Base-by-base conservation (phyloP, 2,329 filamentous ascomycete species). In the Talaromyces piceae region DNA sequence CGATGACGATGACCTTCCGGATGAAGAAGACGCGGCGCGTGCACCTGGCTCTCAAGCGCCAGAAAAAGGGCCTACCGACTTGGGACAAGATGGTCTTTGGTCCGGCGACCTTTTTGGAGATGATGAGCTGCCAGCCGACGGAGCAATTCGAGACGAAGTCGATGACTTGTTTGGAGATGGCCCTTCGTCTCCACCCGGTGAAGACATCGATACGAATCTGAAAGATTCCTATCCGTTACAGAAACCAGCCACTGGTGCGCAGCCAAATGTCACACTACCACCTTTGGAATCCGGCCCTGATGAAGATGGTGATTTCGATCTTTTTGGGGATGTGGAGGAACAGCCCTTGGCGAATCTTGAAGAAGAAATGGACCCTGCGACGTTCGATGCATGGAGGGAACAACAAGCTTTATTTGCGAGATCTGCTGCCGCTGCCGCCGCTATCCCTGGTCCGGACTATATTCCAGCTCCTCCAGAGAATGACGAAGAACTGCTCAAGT, bases 1-100 rank as follows among this genome's bases (percentile, higher is more conserved):
- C 56, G 86, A 86, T 58, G 91, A 97, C 65, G 90, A 94, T 64
- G 91, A 96, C 56, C 77, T 95, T 6, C 86, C 89, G 9, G 88
- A 93, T 5, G 88, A 93, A 33, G 75, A 76, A 58, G 70, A 72
- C 6, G 51, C 20, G 1, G 12, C 51, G 2, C 26, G 39, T 12
- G 26, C 33, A 9, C 20, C 30, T 27, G 26, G 41, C n/a, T 22
- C 26, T 39, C 51, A 43, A n/a, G 25, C 41, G 27, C 6, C 16
- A 1, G 46, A 49, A 23, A 41, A 49, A 46, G 58, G 77, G 77
- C 64, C 76, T 74, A 69, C 67, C 30, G 83, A 68, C 44, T 63
- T 67, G 57, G 59, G 60, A 49, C 53, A 58, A 52, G 52, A 57
- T 45, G 56, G 52, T 54, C 31, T 53, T 9, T 49, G 48, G 23